Evolutionary conservation across 441 rosid genomes (phyloP), one percentile per base, ranked within the genome.

Genomic region (Adansonia rubrostipa): DNA sequence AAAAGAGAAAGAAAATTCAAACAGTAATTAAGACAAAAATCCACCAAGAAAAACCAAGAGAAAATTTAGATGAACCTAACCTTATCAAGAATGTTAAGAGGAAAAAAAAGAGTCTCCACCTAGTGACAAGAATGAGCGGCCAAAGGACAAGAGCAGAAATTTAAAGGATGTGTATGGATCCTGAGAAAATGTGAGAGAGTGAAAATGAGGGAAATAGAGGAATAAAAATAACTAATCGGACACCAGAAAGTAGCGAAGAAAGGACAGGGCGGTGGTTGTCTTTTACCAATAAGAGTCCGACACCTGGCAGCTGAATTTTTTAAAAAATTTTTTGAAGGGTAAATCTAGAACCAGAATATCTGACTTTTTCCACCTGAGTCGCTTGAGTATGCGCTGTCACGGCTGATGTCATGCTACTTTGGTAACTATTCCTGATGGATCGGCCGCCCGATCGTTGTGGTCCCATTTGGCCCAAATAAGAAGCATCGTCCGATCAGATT

Each of bases 11-110:
- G 3, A 11, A 53, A 17, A 54, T 0, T 11, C 14, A 22, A 48
- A 48, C 53, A 7, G 3, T n/a, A 56, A 56, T 56, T 56, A 17
- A 56, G 17, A 56, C 61, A 56, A 56, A 56, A 56, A 56, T 51
- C 56, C 50, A 77, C 9, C 22, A n/a, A n/a, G 61, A 20, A 64
- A 28, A 20, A 24, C 54, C n/a, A 61, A 60, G 57, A 76, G 3
- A 62, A 57, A 4, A n/a, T 44, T 20, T 20, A 36, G 54, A 42
- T 13, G 73, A 86, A 83, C 54, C 85, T 40, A 80, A 90, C 92
- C 90, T 87, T 76, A 65, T 61, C 74, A 73, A 75, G 62, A 80
- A 71, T 63, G 82, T 82, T 78, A 77, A 78, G 78, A 81, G 68
- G 66, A 1, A 51, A 65, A n/a, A 67, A 15, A 28, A 9, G 40